Base-by-base conservation (phyloP, 176 grass and related monocot species). In the Neostapfia colusana region DNA sequence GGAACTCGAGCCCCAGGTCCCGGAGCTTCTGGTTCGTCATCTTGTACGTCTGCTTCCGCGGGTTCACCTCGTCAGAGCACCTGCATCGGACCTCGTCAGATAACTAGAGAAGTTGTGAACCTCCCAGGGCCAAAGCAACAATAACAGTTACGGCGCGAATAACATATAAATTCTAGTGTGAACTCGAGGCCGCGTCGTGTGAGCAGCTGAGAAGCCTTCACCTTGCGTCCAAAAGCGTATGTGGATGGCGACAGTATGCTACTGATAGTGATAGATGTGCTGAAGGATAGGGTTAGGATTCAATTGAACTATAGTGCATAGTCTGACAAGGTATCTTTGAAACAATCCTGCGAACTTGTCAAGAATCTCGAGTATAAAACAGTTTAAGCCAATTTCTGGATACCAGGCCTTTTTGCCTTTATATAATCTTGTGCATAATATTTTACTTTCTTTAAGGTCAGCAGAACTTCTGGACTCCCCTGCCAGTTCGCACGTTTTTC, bases 41-140 rank as follows among this genome's bases (percentile, higher is more conserved):
- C 73, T 89, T 86, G 69, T 97, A 97, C 13, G 83, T 77, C 40
- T 87, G 76, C 77, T 90, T 93, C 69, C 90, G 56, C 1, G 93
- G 93, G 38, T 90, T 97, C 63, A 63, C 34, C 70, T 97, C 93
- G 21, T 97, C 93, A 1, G 93, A 97, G 75, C 93, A 97, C 67
- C 93, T 97, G 74, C 37, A 37, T 12, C n/a, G n/a, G n/a, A n/a
- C n/a, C n/a, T n/a, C n/a, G n/a, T n/a, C n/a, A n/a, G n/a, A n/a
- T n/a, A n/a, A n/a, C n/a, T n/a, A n/a, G n/a, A n/a, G n/a, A n/a
- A n/a, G n/a, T n/a, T n/a, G n/a, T n/a, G n/a, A n/a, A n/a, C n/a
- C n/a, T n/a, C n/a, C n/a, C n/a, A n/a, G n/a, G n/a, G n/a, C n/a
- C n/a, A 45, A 31, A 31, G 2, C n/a, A n/a, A n/a, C n/a, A n/a